These are phyloP conservation scores for Fomes fomentarius DNA, from an alignment of 1,284 basidiomycete species.

Conservation along the genomic window DNA sequence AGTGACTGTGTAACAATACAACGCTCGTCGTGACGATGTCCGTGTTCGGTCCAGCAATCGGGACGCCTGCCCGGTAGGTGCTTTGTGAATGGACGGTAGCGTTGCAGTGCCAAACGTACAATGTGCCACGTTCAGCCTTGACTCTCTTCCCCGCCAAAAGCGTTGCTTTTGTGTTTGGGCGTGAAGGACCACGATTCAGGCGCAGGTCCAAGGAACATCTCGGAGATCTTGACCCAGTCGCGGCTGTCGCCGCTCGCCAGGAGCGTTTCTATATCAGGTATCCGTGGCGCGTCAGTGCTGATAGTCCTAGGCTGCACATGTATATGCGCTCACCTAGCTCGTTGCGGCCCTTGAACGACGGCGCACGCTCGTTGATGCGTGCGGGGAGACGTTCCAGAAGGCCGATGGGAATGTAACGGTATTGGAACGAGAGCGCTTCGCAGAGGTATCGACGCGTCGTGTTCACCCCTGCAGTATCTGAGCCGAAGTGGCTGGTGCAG, in stretches of 20 bases:
- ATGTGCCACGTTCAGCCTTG: slow-evolving; percentile 35
- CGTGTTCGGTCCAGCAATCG: not conserved
- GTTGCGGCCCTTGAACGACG: slow-evolving; percentile 83
- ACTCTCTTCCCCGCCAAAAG: slow-evolving; percentile 59
- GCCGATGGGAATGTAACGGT: slow-evolving; percentile 94
- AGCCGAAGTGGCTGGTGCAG: slow-evolving; percentile 74
- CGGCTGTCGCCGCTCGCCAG: slow-evolving; percentile 79
- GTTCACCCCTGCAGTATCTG: slow-evolving; percentile 92
- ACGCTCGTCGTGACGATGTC: slow-evolving; percentile 1
- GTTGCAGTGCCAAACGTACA: not conserved
- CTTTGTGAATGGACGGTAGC: not conserved
- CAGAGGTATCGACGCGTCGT: slow-evolving; percentile 93
- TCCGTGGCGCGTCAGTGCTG: not conserved
- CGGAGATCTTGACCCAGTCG: slow-evolving; percentile 96
- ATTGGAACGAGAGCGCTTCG: slow-evolving; percentile 93
- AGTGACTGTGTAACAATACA: not conserved
- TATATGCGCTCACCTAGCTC: slow-evolving; percentile 69
- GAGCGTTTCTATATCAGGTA: slow-evolving; percentile 66
- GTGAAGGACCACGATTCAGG: slow-evolving; percentile 71
- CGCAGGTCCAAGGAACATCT: slow-evolving; percentile 87
- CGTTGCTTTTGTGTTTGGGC: slow-evolving; percentile 78
- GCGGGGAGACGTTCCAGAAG: slow-evolving; percentile 86
- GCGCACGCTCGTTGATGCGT: slow-evolving; percentile 89
- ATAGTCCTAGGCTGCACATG: not conserved
- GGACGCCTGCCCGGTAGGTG: not conserved